Base-by-base conservation (phyloP, 2,329 filamentous ascomycete genomes). In the Aspergillus pseudotamarii region DNA sequence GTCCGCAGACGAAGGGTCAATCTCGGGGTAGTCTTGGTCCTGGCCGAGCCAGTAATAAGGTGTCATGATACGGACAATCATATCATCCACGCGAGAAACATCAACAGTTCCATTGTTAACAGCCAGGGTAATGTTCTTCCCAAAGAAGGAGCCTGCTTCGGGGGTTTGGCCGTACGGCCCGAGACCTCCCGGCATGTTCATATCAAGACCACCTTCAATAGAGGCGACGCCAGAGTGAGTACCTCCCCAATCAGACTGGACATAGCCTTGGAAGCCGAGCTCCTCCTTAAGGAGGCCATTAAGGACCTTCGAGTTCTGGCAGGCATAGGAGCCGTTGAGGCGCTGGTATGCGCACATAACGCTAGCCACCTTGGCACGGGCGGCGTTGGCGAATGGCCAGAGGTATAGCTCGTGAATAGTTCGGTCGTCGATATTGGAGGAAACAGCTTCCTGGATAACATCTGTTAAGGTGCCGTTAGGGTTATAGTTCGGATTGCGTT, bases 321-420 rank as follows among this genome's bases (percentile, higher is more conserved):
- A 85, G 3, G 80, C 77, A 64, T 81, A 84, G 1, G 78, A 79
- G 21, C 79, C 73, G 60, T 85, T 84, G 63, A 86, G 60, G 59
- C 77, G 72, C 32, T 79, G 76, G 67, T 80, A 79, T 11, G 59
- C 71, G 69, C 81, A 82, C 81, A 83, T 83, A 23, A 82, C 66
- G 19, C 75, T 75, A 6, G 78, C 72, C 5, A 90, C 87, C 4
- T 89, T 89, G 14, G 89, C 89, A 59, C 83, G 82, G 58, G 92
- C 85, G 0, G 88, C 88, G 72, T 93, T 89, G 16, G 85, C 89
- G 71, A 93, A 94, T 0, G 91, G 90, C 91, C 91, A 93, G 23
- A 89, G 81, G 73, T 93, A 94, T 8, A 91, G 77, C 74, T 93
- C 91, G 70, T 92, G 90, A 73, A 93, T 80, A 0, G 90, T 90